Base-by-base conservation (phyloP, 108 stramenopile genomes). In the Hondaea fermentalgiana region DNA sequence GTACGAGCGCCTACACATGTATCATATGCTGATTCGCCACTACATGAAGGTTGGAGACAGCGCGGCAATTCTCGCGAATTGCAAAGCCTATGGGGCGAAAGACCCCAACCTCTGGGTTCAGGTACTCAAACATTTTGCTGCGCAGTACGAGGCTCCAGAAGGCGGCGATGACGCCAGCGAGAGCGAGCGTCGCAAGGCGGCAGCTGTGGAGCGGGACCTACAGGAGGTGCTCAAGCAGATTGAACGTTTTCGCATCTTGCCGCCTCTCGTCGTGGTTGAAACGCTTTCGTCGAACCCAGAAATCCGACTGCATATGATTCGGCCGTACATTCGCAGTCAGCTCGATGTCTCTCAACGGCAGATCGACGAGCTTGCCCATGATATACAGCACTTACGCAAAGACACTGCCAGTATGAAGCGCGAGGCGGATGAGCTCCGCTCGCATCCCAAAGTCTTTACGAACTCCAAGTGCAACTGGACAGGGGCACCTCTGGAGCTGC, bases 1-100 rank as follows among this genome's bases (percentile, higher is more conserved):
- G 14, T 92, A 89, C 60, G 91, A 92, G 90, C 45, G 76, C 0
- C 23, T 83, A 16, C 76, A 83, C 3, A 83, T 83, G 76, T 83
- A 83, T 23, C 76, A 83, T 83, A 83, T 83, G 76, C 76, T 83
- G 1, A 83, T 83, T 47, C 76, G 76, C 49, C 76, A 83, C 76
- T 83, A 83, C 76, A 83, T 83, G 76, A 28, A 83, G 51, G 51
- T 83, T 53, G 76, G 76, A 6, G 76, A 83, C 5, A 83, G 76
- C 76, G 76, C 17, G 16, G 45, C 76, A 12, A 53, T 83, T 28
- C 76, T 83, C 51, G 51, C 76, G 0, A 83, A 83, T 17, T 83
- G 76, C 51, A 83, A 83, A 23, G 51, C 76, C n/a, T 83, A 83
- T 3, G 76, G 76, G 16, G 45, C 76, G 10, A 83, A 83, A 23